Base-by-base conservation (phyloP, 495 filamentous ascomycete species). In the Penicillium cosmopolitanum region DNA sequence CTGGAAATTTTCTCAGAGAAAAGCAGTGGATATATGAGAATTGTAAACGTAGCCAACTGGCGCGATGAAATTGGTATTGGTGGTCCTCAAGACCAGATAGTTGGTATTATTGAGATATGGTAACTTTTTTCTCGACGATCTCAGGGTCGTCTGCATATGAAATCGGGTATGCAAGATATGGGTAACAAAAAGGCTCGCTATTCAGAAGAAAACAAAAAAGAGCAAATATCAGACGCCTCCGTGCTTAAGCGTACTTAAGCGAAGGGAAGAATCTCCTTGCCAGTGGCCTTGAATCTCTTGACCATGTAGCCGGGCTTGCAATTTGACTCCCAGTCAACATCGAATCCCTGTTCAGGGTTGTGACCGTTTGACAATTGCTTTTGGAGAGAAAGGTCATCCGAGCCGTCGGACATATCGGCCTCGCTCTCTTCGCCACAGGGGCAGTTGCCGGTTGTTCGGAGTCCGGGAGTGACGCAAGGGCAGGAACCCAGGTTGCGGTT, bases 311-410 rank as follows among this genome's bases (percentile, higher is more conserved):
- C 60, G 5, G 59, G 59, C n/a, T 33, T 63, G 60, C 63, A 66
- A 57, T 66, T 66, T 43, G 63, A 35, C 48, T 66, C 63, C 63
- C 63, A 66, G 28, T 66, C 63, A 47, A 56, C 60, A 51, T 66
- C 63, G 44, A 66, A 66, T 1, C 63, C 63, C 2, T 33, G 9
- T 5, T 66, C 31, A 9, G 60, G 63, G 56, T 63, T 66, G 53
- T 62, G 56, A 0, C 54, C 57, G 44, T 61, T 65, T 35, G 56
- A 21, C 9, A 18, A 21, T 33, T 51, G 8, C 43, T 59, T 31
- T 7, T 56, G 2, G 25, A 51, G 11, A 60, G 60, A 13, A 51
- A 42, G 8, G 55, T 23, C 28, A 23, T 57, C 63, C 2, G 53
- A 47, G 0, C 50, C 33, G 18, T 43, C 56, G 5, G 60, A 44